These are phyloP conservation scores for Penicillium griseofulvum DNA, from an alignment of 2,329 filamentous ascomycete genomes.

Conservation along the genomic window DNA sequence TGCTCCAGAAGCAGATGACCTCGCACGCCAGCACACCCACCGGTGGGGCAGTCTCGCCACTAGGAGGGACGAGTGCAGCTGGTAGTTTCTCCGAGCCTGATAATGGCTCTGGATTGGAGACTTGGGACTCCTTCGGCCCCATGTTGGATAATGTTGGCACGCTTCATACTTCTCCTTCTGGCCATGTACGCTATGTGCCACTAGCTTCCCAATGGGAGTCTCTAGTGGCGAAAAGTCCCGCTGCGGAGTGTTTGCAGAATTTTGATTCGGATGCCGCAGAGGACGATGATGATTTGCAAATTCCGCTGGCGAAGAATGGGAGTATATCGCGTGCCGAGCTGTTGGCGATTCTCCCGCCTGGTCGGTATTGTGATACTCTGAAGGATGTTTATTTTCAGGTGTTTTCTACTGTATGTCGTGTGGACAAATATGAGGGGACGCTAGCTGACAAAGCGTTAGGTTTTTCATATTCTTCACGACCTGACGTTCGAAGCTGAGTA, in stretches of 20 bases:
- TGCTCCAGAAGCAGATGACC: conserved; percentile 35
- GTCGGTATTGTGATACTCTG: conserved; percentile 36
- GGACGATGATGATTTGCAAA: conserved; percentile 33
- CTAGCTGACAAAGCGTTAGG: conserved; percentile 17
- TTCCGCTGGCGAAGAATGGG: conserved; percentile 32
- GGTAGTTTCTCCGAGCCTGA: conserved; percentile 28
- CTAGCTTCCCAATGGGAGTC: conserved; percentile 34
- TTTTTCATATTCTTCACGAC: conserved; percentile 45
- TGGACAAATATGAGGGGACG: neutral
- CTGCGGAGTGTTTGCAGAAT: conserved; percentile 27
- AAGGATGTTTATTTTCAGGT: conserved; percentile 40
- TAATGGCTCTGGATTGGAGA: neutral
- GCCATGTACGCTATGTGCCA: conserved; percentile 39
- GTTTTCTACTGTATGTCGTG: conserved; percentile 37
- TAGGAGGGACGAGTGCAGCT: conserved; percentile 26
- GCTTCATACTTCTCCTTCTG: conserved; percentile 32
- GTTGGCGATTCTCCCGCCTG: conserved; percentile 35
- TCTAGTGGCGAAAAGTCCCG: conserved; percentile 25
- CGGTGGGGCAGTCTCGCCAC: conserved; percentile 25
- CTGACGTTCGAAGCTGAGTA: conserved; percentile 42
- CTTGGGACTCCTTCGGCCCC: conserved; percentile 20
- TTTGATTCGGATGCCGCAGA: conserved; percentile 28
- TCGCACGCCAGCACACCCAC: conserved; percentile 23
- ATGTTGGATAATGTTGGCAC: conserved; percentile 29
- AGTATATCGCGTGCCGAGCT: conserved; percentile 29